These are phyloP conservation scores for Xylaria acuta DNA, from an alignment of 495 filamentous ascomycete species.

Conservation along the genomic window DNA sequence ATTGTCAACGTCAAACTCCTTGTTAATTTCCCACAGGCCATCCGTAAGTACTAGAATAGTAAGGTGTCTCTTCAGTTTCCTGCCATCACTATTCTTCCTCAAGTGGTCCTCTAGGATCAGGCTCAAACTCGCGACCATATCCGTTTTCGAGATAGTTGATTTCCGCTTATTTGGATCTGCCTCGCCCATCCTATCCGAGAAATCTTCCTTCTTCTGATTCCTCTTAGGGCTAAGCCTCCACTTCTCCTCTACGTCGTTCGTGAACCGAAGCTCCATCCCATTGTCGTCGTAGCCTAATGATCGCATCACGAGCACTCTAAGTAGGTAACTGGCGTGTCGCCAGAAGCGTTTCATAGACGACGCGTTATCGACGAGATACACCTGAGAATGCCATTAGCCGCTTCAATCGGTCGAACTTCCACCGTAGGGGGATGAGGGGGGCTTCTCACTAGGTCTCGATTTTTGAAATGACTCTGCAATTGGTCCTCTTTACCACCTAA, in stretches of 20 bases:
- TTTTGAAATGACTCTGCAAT: slow-evolving; percentile 3
- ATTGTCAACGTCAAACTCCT: slow-evolving; percentile 3
- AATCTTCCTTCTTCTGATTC: not conserved
- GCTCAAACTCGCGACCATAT: not conserved
- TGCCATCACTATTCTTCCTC: slow-evolving; percentile 7
- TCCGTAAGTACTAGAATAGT: slow-evolving; percentile 45
- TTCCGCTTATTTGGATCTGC: not conserved
- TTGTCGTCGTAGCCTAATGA: slow-evolving; percentile 36
- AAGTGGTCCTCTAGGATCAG: slow-evolving; percentile 1
- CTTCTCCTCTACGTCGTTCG: slow-evolving; percentile 14
- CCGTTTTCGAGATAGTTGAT: not conserved
- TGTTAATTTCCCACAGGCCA: slow-evolving; percentile 37
- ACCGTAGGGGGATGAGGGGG: not conserved
- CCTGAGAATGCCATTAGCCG: slow-evolving; percentile 19
- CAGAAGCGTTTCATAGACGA: slow-evolving; percentile 38
- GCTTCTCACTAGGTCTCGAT: not conserved
- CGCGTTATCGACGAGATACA: slow-evolving; percentile 40
- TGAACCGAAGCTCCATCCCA: slow-evolving; percentile 39
- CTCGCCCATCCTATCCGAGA: not conserved
- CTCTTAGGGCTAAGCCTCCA: slow-evolving; percentile 4
- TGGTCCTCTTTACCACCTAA: slow-evolving; percentile 13
- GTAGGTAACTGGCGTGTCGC: slow-evolving; percentile 32
- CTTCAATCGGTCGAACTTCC: not conserved
- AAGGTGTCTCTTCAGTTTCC: slow-evolving; percentile 8
- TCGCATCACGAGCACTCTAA: slow-evolving; percentile 39